Base-by-base conservation (phyloP, 139 green algal species). In the Picochlorum sp. region DNA sequence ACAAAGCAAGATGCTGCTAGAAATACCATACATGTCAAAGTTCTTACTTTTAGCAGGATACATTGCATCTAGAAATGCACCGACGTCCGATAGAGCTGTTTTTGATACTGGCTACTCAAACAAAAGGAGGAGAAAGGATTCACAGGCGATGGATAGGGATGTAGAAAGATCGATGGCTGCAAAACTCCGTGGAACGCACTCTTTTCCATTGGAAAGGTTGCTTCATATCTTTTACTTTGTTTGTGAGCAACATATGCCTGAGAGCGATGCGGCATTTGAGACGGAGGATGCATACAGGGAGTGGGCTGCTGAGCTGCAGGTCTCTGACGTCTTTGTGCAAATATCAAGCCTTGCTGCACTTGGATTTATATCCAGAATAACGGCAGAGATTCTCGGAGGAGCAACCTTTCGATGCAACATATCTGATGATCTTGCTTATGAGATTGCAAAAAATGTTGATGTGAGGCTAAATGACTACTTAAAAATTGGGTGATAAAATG, bases 181-280 rank as follows among this genome's bases (percentile, higher is more conserved):
- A 14, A 32, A 49, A 39, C 52, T 85, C 36, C 64, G 68, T 32
- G 80, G 80, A 2, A 72, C 75, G 0, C 71, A 79, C 66, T 25
- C 56, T 31, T 87, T 87, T 50, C 69, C 77, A 6, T 72, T 85
- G 14, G 77, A 81, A 57, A 74, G 80, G 28, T 58, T 84, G 44
- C 64, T 78, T 32, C 63, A 75, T 33, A 75, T 79, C 43, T 86
- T 80, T 65, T 81, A 72, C 40, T 57, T 54, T 31, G 61, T 86
- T 28, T 69, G 63, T 35, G 50, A 32, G 6, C 36, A 51, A 20
- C n/a, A n/a, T n/a, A n/a, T n/a, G n/a, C n/a, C n/a, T n/a, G 41
- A 76, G 7, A 33, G 45, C 4, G 57, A 33, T 6, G 40, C 66
- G 24, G 62, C 59, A 9, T 29, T 69, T 56, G 53, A 71, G 31